Conservation (phyloP, 2,329 filamentous ascomycete genomes). For the Cordyceps pruinosa region DNA sequence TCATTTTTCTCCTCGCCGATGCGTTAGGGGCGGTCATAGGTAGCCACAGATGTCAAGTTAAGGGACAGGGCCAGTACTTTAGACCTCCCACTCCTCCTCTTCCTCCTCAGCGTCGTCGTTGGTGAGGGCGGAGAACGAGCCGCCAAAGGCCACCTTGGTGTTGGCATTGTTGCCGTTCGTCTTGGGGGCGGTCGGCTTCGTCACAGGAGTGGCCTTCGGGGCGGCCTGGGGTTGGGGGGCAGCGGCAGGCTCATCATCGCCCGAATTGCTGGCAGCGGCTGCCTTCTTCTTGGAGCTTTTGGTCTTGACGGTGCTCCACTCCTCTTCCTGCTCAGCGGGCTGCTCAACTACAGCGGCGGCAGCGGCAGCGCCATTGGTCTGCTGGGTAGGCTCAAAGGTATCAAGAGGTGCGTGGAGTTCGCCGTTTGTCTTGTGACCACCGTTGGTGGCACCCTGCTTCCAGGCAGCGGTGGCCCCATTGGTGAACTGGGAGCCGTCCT, state of each 20-base stretch:
- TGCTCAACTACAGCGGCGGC: slow-evolving; percentile 49
- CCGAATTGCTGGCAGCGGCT: slow-evolving; percentile 33
- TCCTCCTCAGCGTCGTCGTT: slow-evolving; percentile 36
- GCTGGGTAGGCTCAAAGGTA: slow-evolving; percentile 41
- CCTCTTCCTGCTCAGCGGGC: slow-evolving; percentile 52
- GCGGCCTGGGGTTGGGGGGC: slow-evolving; percentile 22
- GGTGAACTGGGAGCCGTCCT: slow-evolving; percentile 63
- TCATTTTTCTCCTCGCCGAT: not conserved
- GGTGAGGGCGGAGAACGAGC: slow-evolving; percentile 43
- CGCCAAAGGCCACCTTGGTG: slow-evolving; percentile 28
- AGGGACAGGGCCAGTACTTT: slow-evolving; percentile 16
- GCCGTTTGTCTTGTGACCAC: slow-evolving; percentile 28
- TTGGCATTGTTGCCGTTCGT: not conserved
- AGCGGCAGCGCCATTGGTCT: slow-evolving; percentile 33
- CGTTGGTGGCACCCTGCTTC: slow-evolving; percentile 31
- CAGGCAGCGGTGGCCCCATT: slow-evolving; percentile 38
- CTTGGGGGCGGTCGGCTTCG: not conserved
- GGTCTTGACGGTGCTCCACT: slow-evolving; percentile 55
- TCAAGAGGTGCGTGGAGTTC: slow-evolving; percentile 45
- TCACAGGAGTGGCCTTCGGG: slow-evolving; percentile 11
- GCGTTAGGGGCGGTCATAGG: not conserved
- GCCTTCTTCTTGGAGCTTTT: slow-evolving; percentile 37
- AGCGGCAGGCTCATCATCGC: slow-evolving; percentile 26
- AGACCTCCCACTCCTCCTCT: slow-evolving; percentile 46
- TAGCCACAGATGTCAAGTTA: not conserved